Evolutionary conservation across 2,329 filamentous ascomycete species (phyloP).

Genomic region (Calonectria multiphialidica): DNA sequence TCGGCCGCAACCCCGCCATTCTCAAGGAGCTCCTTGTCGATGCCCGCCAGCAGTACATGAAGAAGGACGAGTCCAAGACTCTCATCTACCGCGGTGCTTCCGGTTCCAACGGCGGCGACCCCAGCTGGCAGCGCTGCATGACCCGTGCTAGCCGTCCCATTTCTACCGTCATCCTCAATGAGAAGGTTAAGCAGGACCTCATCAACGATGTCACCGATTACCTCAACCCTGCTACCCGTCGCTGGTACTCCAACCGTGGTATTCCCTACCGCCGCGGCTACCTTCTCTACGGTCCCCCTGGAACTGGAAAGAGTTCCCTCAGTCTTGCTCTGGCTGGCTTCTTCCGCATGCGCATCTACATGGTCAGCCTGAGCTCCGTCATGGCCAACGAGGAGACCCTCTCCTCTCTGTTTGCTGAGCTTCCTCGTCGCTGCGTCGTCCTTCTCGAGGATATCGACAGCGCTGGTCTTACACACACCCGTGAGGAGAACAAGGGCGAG

Average conservation of each 20-base stretch:
- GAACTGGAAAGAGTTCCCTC: conserved; percentile 82
- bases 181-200: conserved; percentile 69
- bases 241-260: conserved; percentile 88
- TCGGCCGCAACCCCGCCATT: conserved; percentile 70
- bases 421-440: conserved; percentile 78
- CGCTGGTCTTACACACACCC: conserved; percentile 75
- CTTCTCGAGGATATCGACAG: conserved; percentile 83
- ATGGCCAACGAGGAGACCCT: conserved; percentile 75
- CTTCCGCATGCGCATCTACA: conserved; percentile 79
- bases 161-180: conserved; percentile 74
- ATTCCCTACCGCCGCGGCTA: conserved; percentile 90
- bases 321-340: conserved; percentile 78
- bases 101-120: conserved; percentile 55
- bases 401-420: conserved; percentile 71
- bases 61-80: conserved; percentile 72
- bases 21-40: conserved; percentile 73
- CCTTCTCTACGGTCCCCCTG: conserved; percentile 83
- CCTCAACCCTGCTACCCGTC: conserved; percentile 69
- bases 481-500: conserved; percentile 52
- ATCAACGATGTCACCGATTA: conserved; percentile 74
- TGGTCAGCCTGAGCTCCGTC: conserved; percentile 75
- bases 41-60: conserved; percentile 65
- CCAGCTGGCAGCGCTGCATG: conserved; percentile 72
- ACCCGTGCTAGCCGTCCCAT: conserved; percentile 71
- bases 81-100: conserved; percentile 72